Conservation (phyloP, 768 basidiomycete species). For the Piloderma croceum region DNA sequence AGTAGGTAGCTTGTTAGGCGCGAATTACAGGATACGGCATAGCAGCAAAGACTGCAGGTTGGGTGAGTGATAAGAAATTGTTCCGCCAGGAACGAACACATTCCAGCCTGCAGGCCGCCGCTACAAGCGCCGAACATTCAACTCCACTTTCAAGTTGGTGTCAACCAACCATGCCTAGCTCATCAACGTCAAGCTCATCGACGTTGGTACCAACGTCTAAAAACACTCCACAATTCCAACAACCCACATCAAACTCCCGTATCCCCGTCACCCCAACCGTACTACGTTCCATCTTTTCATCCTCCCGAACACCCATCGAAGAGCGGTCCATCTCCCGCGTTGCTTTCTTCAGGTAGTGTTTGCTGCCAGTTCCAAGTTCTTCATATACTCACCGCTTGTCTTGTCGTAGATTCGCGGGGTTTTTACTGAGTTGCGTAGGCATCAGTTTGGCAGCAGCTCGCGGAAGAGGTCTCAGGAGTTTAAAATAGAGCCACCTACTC, state of each 20-base stretch:
- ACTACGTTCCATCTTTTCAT: conserved; percentile 79
- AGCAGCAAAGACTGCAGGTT: too few species aligned
- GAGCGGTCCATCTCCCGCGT: conserved; percentile 80
- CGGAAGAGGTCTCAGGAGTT: conserved; percentile 62
- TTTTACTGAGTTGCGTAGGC: conserved; percentile 73
- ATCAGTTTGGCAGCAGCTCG: conserved; percentile 73
- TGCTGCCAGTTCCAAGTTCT: conserved; percentile 1
- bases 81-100: too few species aligned
- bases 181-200: conserved; percentile 46
- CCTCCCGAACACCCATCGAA: conserved; percentile 74
- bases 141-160: too few species aligned
- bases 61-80: too few species aligned
- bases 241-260: too few species aligned
- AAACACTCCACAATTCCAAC: conserved; percentile 30
- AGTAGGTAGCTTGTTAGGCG: too few species aligned
- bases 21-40: too few species aligned
- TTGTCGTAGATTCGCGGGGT: conserved; percentile 65
- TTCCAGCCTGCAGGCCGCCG: too few species aligned
- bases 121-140: too few species aligned
- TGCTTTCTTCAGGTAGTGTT: conserved; percentile 74
- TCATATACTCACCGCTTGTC: too few species aligned
- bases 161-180: conserved; percentile 21
- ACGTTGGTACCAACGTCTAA: conserved; percentile 43
- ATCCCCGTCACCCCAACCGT: conserved; percentile 83
- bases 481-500: conserved; percentile 61